Evolutionary conservation across 225 moss, liverwort and hornwort genomes (phyloP).

Genomic region (Ulota crispa): DNA sequence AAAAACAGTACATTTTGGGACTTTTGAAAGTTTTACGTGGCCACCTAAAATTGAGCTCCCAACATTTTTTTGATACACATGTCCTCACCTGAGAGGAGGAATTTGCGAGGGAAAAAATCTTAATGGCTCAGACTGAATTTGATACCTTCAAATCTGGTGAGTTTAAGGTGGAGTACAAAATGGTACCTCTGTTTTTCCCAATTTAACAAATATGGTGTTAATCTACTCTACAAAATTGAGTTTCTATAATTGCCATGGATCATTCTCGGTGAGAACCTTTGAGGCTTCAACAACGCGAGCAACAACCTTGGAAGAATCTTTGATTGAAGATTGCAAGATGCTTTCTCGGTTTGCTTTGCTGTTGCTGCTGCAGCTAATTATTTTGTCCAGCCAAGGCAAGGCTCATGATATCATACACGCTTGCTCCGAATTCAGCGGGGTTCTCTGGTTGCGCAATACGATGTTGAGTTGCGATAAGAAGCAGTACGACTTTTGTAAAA

Average conservation of each 20-base stretch:
- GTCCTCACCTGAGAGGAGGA: too few species aligned
- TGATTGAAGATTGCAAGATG: conserved; percentile 13
- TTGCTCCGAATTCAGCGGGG: conserved; percentile 85
- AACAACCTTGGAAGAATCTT: conserved; percentile 49
- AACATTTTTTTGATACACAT: too few species aligned
- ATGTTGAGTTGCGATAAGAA: conserved; percentile 11
- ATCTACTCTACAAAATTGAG: conserved; percentile 14
- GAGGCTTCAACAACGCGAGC: conserved; percentile 92
- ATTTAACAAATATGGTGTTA: too few species aligned
- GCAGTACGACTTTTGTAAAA: not conserved
- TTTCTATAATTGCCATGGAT: conserved; percentile 74
- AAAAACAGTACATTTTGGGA: too few species aligned
- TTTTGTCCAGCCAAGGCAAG: conserved; percentile 61
- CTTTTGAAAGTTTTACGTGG: too few species aligned
- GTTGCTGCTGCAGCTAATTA: not conserved
- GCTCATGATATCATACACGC: conserved; percentile 91
- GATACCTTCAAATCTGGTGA: too few species aligned
- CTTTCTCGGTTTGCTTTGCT: conserved; percentile 4
- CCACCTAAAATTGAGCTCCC: too few species aligned
- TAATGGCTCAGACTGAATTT: too few species aligned
- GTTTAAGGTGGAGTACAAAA: too few species aligned
- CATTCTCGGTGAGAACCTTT: conserved; percentile 77
- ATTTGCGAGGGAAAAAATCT: too few species aligned
- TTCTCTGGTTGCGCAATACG: conserved; percentile 75
- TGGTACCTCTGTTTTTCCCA: too few species aligned